These are phyloP conservation scores for Backusella mclennaniae DNA, from an alignment of 192 early-diverging fungal genomes.

Conservation along the genomic window DNA sequence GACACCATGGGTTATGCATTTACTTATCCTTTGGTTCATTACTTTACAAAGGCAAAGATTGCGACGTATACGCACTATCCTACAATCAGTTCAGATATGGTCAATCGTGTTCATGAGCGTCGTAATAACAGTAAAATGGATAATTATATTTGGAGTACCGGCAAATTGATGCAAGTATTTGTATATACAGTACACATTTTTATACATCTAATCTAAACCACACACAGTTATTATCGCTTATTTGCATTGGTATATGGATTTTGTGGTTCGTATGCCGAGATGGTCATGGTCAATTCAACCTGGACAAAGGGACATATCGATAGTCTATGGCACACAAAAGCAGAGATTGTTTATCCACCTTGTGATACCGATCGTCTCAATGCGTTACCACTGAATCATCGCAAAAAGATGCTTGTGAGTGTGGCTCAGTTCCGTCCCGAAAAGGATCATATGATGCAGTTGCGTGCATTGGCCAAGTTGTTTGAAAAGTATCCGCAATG, in stretches of 20 bases:
- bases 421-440: constrained; percentile 97
- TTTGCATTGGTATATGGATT: constrained; percentile 78
- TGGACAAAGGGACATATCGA: constrained; percentile 96
- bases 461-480: constrained; percentile 69
- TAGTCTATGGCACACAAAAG: constrained; percentile 71
- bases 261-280: constrained; percentile 75
- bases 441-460: constrained; percentile 86
- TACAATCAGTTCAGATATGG: constrained; percentile 92
- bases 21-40: constrained; percentile 76
- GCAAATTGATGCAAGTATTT: constrained; percentile 57
- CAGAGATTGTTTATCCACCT: constrained; percentile 86
- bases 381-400: constrained; percentile 47
- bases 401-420: constrained; percentile 71
- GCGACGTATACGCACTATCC: constrained; percentile 97
- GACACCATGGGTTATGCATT: constrained; percentile 98
- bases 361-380: constrained; percentile 78
- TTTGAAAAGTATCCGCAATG: constrained; percentile 59
- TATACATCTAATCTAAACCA: too few relatives aligned
- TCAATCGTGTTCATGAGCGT: constrained; percentile 63
- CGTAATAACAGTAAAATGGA: constrained; percentile 69
- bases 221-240: constrained; percentile 71
- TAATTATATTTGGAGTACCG: constrained; percentile 51
- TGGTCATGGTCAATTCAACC: constrained; percentile 93
- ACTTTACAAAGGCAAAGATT: constrained; percentile 57
- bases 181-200: too few relatives aligned